Evolutionary conservation across 129 eudicot genomes (phyloP).

Genomic region (Flaveria linearis): DNA sequence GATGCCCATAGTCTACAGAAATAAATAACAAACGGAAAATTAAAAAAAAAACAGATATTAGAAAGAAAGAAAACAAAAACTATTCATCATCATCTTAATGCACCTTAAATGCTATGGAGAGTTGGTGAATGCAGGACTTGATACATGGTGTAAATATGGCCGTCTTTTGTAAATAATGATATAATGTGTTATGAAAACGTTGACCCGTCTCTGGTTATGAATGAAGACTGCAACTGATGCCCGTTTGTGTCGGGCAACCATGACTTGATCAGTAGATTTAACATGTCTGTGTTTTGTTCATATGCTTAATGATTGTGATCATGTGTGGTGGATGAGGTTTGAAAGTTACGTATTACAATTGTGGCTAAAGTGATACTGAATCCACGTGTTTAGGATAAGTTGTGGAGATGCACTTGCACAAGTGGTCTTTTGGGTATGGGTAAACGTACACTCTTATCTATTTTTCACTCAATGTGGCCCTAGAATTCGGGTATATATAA

Average conservation of each 20-base stretch:
- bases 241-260: neutral
- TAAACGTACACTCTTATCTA: too few relatives aligned
- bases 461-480: too few relatives aligned
- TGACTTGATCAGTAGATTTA: neutral
- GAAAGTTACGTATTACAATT: too few relatives aligned
- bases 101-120: neutral
- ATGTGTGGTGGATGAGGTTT: too few relatives aligned
- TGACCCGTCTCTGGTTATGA: neutral
- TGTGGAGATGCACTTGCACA: too few relatives aligned
- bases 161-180: conserved; percentile 16
- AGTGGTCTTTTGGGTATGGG: too few relatives aligned
- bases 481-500: too few relatives aligned
- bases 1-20: neutral
- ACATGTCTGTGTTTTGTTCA: conserved; percentile 22
- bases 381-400: too few relatives aligned
- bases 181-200: conserved; percentile 9
- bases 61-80: neutral
- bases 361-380: too few relatives aligned
- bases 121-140: conserved; percentile 6
- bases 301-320: conserved; percentile 3
- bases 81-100: conserved; percentile 16
- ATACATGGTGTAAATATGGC: conserved; percentile 28
- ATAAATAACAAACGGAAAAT: conserved; percentile 18
- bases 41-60: too few relatives aligned
- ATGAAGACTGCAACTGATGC: neutral